A percentile compares a stretch with the other conserved stretches of the same genome.
Evolutionary conservation across 1,284 basidiomycete species (phyloP).

Genomic region (Moesziomyces sp.): DNA sequence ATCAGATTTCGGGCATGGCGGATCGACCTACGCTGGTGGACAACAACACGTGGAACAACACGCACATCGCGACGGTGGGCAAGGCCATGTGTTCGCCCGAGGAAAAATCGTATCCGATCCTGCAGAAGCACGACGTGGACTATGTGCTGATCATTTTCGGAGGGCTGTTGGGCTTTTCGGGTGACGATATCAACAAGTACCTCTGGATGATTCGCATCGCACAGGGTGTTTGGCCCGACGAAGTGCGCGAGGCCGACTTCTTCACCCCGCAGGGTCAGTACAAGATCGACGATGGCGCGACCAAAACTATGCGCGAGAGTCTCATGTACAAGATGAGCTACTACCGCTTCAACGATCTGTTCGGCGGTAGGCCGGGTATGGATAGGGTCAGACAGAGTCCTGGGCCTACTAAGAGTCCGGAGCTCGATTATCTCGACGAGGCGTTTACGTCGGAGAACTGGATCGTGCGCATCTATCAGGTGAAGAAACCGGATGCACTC

Average conservation of each 20-base stretch:
- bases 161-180: constrained; percentile 93
- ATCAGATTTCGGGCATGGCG: constrained; percentile 99
- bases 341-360: constrained; percentile 66
- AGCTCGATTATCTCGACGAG: constrained; percentile 64
- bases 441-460: constrained; percentile 67
- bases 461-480: constrained; percentile 84
- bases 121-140: constrained; percentile 96
- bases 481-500: constrained; percentile 91
- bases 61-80: constrained; percentile 70
- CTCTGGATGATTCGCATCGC: constrained; percentile 87
- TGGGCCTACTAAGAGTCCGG: constrained; percentile 51
- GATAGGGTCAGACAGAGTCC: constrained; percentile 58
- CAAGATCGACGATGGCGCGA: constrained; percentile 87
- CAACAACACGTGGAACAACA: constrained; percentile 99
- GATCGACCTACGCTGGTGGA: constrained; percentile 96
- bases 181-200: constrained; percentile 99
- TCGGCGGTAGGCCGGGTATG: constrained; percentile 68
- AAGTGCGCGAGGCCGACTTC: constrained; percentile 92
- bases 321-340: constrained; percentile 76
- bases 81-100: constrained; percentile 90
- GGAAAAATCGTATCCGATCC: constrained; percentile 94
- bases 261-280: constrained; percentile 96
- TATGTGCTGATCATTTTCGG: constrained; percentile 98
- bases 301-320: constrained; percentile 90
- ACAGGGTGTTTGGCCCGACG: constrained; percentile 98